Conservation (phyloP, 1,284 basidiomycete species). For the Puccinia triticina region DNA sequence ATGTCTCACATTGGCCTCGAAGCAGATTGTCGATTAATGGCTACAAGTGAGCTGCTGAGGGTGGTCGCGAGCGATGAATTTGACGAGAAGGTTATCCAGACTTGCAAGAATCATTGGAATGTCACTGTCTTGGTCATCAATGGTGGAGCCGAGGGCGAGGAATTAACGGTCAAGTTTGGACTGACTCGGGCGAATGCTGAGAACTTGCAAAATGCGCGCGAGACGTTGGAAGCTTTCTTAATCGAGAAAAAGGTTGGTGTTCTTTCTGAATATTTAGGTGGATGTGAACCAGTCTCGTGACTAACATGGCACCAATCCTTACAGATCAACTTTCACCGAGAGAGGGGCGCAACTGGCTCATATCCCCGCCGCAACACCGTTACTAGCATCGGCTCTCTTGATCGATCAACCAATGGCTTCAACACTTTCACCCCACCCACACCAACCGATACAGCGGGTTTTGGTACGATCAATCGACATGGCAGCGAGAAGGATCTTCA, state of each 20-base stretch:
- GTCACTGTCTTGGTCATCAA: conserved; percentile 64
- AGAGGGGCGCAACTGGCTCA: conserved; percentile 5
- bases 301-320: neutral
- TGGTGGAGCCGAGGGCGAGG: conserved; percentile 66
- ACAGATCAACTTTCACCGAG: conserved; percentile 36
- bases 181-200: conserved; percentile 31
- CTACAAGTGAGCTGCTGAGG: conserved; percentile 68
- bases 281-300: neutral
- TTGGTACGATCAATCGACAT: conserved; percentile 7
- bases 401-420: conserved; percentile 32
- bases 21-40: conserved; percentile 88
- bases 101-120: conserved; percentile 89
- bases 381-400: conserved; percentile 32
- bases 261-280: neutral
- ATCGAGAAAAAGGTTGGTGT: conserved; percentile 35
- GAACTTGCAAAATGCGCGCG: conserved; percentile 36
- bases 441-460: conserved; percentile 19
- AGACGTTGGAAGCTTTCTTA: conserved; percentile 34
- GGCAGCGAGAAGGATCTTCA: conserved; percentile 40
- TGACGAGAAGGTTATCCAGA: conserved; percentile 71
- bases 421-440: conserved; percentile 31
- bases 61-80: conserved; percentile 80
- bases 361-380: conserved; percentile 39
- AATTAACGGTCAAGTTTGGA: conserved; percentile 86
- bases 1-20: conserved; percentile 95